These are phyloP conservation scores for Tricladium varicosporioides DNA, from an alignment of 2,329 filamentous ascomycete species.

Conservation along the genomic window DNA sequence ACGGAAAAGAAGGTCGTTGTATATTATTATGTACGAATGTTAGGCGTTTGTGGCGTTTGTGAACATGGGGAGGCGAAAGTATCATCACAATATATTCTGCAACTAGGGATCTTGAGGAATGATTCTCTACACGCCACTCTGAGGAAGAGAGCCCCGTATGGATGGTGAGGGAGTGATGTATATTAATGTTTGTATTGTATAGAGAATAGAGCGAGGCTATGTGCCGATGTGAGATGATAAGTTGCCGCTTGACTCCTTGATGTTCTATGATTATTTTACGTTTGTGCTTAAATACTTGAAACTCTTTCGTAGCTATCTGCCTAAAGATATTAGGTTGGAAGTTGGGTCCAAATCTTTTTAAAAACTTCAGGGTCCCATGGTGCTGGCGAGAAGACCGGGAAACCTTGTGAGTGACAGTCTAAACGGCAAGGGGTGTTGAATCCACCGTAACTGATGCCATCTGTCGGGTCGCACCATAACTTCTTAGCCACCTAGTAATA, in stretches of 20 bases:
- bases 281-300: too few species aligned
- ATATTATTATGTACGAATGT: constrained; percentile 5
- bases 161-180: background rate
- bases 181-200: constrained; percentile 11
- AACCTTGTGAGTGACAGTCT: background rate
- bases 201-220: background rate
- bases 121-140: constrained; percentile 9
- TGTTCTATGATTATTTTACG: too few species aligned
- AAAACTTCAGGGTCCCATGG: constrained; percentile 56
- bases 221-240: background rate
- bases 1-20: background rate
- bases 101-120: background rate
- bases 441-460: constrained; percentile 67
- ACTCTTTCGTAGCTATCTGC: too few species aligned
- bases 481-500: constrained; percentile 74
- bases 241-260: background rate
- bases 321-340: too few species aligned
- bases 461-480: constrained; percentile 69
- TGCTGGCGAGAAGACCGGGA: constrained; percentile 64
- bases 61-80: too few species aligned
- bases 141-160: background rate
- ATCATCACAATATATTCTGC: background rate
- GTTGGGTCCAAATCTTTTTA: too few species aligned
- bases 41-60: constrained; percentile 11
- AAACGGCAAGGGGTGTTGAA: background rate